Evolutionary conservation across 305 asterid species (phyloP).

Genomic region (Fraxinus latifolia): DNA sequence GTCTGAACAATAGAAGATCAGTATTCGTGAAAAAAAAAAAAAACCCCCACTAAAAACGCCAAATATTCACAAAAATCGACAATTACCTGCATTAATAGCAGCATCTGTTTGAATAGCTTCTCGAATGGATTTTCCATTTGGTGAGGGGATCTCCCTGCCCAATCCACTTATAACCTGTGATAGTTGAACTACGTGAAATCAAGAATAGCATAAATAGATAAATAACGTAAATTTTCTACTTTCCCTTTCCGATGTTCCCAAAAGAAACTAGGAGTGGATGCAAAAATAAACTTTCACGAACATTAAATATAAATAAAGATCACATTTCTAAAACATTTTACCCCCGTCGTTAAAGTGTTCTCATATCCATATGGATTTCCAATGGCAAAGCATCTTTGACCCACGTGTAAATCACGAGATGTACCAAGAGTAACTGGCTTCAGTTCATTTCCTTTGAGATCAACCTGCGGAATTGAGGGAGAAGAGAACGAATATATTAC

Average conservation of each 20-base stretch:
- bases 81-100: slow-evolving; percentile 78
- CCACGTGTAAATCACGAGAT: slow-evolving; percentile 59
- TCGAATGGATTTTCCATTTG: slow-evolving; percentile 76
- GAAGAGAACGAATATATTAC: neutral
- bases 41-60: neutral
- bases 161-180: slow-evolving; percentile 82
- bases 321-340: slow-evolving; percentile 28
- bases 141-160: slow-evolving; percentile 96
- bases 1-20: too few relatives aligned
- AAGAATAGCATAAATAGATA: neutral
- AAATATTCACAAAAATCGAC: neutral
- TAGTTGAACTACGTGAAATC: slow-evolving; percentile 7
- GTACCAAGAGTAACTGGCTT: slow-evolving; percentile 62
- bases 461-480: slow-evolving; percentile 46
- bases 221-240: neutral
- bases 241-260: neutral
- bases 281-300: neutral
- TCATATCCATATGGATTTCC: slow-evolving; percentile 91
- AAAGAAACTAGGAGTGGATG: neutral
- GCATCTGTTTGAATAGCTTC: slow-evolving; percentile 98
- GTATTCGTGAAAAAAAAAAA: neutral
- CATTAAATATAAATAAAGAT: neutral
- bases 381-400: slow-evolving; percentile 85
- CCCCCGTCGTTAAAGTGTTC: slow-evolving; percentile 94
- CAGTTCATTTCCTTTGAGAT: slow-evolving; percentile 57